Conservation (phyloP, 257 asterid genomes). For the Primulina huaijiensis region DNA sequence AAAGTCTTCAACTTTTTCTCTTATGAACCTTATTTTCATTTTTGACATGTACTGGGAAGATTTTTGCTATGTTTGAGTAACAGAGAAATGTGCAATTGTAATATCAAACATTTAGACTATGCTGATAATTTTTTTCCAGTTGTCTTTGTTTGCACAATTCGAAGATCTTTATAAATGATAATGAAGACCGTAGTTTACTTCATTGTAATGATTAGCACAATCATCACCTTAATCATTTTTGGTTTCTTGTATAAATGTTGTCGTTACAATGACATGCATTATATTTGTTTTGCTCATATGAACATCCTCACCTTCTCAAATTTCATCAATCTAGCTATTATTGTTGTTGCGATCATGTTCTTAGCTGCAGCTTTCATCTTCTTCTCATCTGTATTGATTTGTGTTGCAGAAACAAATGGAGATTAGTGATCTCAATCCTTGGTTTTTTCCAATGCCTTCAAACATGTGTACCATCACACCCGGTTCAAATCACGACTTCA, state of each 20-base stretch:
- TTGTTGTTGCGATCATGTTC: not conserved
- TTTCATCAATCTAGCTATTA: constrained; percentile 8
- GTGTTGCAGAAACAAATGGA: constrained; percentile 50
- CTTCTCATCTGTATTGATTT: constrained; percentile 18
- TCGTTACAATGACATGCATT: constrained; percentile 2
- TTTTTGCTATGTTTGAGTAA: not conserved
- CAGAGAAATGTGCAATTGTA: not conserved
- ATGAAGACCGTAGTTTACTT: not conserved
- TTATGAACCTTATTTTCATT: not conserved
- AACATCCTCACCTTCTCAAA: not conserved
- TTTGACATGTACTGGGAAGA: not conserved
- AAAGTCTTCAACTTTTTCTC: not conserved
- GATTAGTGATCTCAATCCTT: constrained; percentile 68
- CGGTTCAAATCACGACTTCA: constrained; percentile 82
- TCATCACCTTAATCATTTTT: not conserved
- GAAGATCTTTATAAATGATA: too few relatives aligned
- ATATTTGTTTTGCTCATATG: not conserved
- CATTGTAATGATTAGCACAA: not conserved
- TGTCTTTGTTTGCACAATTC: not conserved
- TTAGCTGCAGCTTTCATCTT: not conserved
- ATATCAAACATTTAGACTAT: not conserved
- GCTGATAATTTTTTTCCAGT: not conserved
- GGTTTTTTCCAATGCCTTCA: constrained; percentile 88
- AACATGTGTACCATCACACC: constrained; percentile 62
- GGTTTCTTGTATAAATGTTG: not conserved